Evolutionary conservation across 129 eudicot species (phyloP).

Genomic region (Sambucus nigra): DNA sequence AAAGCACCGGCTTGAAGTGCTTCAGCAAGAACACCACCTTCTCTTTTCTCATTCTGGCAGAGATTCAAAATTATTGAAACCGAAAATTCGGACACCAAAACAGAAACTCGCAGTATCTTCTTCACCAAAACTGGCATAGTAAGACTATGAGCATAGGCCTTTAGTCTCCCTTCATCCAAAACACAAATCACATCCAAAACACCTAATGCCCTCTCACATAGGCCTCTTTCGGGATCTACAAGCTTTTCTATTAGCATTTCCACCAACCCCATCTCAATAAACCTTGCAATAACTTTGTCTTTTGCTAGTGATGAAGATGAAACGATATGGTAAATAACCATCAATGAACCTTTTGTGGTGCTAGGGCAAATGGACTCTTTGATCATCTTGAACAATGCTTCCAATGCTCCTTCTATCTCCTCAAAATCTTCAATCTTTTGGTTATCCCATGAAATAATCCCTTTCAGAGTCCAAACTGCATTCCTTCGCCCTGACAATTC

Average conservation of each 20-base stretch:
- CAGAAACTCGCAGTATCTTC: constrained; percentile 50
- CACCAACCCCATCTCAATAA: constrained; percentile 29
- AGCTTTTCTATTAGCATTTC: constrained; percentile 45
- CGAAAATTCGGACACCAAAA: constrained; percentile 46
- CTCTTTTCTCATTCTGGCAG: constrained; percentile 32
- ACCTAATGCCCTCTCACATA: constrained; percentile 44
- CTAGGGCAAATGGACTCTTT: constrained; percentile 39
- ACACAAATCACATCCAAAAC: constrained; percentile 43
- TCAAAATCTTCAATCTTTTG: constrained; percentile 13
- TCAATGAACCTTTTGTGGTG: constrained; percentile 45
- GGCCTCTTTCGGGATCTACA: constrained; percentile 32
- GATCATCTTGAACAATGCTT: constrained; percentile 32
- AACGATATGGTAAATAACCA: constrained; percentile 42
- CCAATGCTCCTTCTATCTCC: constrained; percentile 33
- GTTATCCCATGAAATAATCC: constrained; percentile 27
- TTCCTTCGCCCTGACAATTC: constrained; percentile 35
- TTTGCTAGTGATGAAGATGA: constrained; percentile 27
- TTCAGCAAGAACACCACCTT: constrained; percentile 26
- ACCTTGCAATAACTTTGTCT: constrained; percentile 10
- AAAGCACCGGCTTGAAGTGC: constrained; percentile 58
- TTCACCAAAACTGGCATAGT: constrained; percentile 53
- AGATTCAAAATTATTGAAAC: constrained; percentile 45
- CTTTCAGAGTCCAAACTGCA: constrained; percentile 27
- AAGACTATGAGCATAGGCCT: constrained; percentile 27
- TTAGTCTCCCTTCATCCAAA: constrained; percentile 32